phyloP scores from a whole-genome alignment of 169 alveolate species.

The Plasmodium chabaudi region DNA sequence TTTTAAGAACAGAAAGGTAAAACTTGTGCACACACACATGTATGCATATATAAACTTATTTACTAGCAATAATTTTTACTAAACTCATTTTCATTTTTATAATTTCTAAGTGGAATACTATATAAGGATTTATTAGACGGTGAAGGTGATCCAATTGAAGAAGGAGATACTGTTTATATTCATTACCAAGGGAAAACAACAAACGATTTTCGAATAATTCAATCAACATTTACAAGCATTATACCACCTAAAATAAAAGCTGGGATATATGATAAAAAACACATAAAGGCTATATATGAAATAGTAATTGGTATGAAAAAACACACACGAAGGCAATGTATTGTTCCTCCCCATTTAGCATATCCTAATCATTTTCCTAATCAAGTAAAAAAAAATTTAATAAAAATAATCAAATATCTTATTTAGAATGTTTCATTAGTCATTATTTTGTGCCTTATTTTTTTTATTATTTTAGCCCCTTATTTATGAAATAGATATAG shows the following conservation, averaged over 20 bases:
- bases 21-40: not conserved
- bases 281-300: slow-evolving; percentile 71
- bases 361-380: slow-evolving; percentile 65
- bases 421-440: not conserved
- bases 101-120: slow-evolving; percentile 45
- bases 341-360: slow-evolving; percentile 66
- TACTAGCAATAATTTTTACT: not conserved
- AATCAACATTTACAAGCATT: slow-evolving; percentile 56
- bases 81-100: too few relatives aligned
- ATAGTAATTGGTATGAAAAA: slow-evolving; percentile 72
- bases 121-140: slow-evolving; percentile 70
- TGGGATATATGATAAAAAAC: slow-evolving; percentile 60
- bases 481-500: slow-evolving; percentile 69
- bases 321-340: slow-evolving; percentile 68
- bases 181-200: slow-evolving; percentile 77
- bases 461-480: slow-evolving; percentile 50
- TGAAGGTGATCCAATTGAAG: slow-evolving; percentile 65
- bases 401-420: slow-evolving; percentile 17
- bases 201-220: slow-evolving; percentile 72
- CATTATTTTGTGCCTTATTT: not conserved
- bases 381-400: slow-evolving; percentile 40
- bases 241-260: slow-evolving; percentile 68
- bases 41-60: not conserved
- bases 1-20: slow-evolving; percentile 61
- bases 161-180: slow-evolving; percentile 67